Base-by-base conservation (phyloP, 1,284 basidiomycete species). In the Malassezia globosa region DNA sequence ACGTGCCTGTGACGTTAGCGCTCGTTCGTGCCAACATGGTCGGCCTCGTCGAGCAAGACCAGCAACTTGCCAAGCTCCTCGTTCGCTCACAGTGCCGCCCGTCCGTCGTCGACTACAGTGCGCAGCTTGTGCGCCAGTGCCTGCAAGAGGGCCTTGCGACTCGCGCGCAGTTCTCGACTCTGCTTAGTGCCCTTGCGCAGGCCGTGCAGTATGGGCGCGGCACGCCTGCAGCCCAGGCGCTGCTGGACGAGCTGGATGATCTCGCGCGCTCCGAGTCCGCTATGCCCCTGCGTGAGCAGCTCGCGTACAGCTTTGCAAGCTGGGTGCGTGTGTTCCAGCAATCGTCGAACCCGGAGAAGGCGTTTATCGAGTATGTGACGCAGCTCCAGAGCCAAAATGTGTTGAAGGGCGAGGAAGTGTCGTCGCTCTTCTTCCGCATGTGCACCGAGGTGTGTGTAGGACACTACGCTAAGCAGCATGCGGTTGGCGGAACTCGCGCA, bases 401-500 rank as follows among this genome's bases (percentile, higher is more conserved):
- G 51, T 77, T 97, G 62, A 94, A 89, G 71, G 85, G 87, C 34
- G 94, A 99, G 72, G 92, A 97, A 58, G 80, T 89, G 18, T 95
- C 92, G 7, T 90, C 87, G 2, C 85, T 96, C 70, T 99, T 97
- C 78, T 97, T 96, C 81, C 81, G 94, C 19, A 89, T 95, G 31
- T 96, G 90, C 70, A 86, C 89, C 54, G 90, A 97, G 73, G 83
- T 88, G 25, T 88, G 88, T 61, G 84, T 97, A 63, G 85, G 83
- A 72, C 83, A 82, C 72, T 96, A 95, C 75, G 79, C 84, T 72
- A 89, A 90, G 74, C 83, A 83, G 62, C 78, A 86, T 54, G 79
- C 83, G 24, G 76, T 80, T 22, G 85, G 85, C 41, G 84, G 87
- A 53, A 81, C 80, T 40, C 79, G 81, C 18, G 79, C 81, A 42